A percentile compares a stretch with the other conserved stretches of the same genome.
Evolutionary conservation across 2,329 filamentous ascomycete species (phyloP).

Genomic region (Hypoxylon sp.): DNA sequence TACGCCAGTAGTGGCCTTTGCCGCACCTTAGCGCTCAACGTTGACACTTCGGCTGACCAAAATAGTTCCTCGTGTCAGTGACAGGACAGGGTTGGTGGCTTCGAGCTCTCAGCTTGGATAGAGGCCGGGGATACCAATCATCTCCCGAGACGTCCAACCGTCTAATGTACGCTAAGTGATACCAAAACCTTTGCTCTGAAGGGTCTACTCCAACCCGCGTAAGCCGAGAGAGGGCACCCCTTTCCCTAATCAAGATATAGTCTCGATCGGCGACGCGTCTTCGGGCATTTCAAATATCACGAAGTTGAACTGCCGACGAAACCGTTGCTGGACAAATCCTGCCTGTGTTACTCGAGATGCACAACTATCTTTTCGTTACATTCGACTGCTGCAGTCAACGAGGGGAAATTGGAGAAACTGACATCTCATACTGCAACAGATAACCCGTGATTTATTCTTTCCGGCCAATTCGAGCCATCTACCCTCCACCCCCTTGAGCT

Average conservation of each 20-base stretch:
- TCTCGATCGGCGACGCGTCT: slow-evolving; percentile 14
- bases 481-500: slow-evolving; percentile 31
- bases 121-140: slow-evolving; percentile 2
- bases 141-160: slow-evolving; percentile 7
- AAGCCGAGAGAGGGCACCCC: slow-evolving; percentile 20
- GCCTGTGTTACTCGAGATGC: slow-evolving; percentile 39
- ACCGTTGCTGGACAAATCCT: slow-evolving; percentile 33
- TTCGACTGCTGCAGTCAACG: slow-evolving; percentile 33
- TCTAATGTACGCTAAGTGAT: slow-evolving; percentile 8
- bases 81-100: slow-evolving; percentile 15
- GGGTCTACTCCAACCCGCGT: slow-evolving; percentile 2
- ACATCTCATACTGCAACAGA: slow-evolving; percentile 37
- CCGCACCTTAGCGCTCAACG: slow-evolving; percentile 35
- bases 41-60: slow-evolving; percentile 15
- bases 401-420: slow-evolving; percentile 44
- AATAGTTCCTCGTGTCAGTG: background rate
- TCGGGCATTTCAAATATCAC: slow-evolving; percentile 14
- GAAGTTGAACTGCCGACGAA: slow-evolving; percentile 43
- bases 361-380: slow-evolving; percentile 38
- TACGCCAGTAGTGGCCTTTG: slow-evolving; percentile 35
- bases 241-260: slow-evolving; percentile 20
- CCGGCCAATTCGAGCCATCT: slow-evolving; percentile 35
- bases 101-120: slow-evolving; percentile 18
- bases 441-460: slow-evolving; percentile 31
- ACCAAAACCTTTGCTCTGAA: slow-evolving; percentile 3